Evolutionary conservation across 495 filamentous ascomycete genomes (phyloP), one percentile per base, ranked within the genome.

Genomic region (Chlorociboria aeruginascens): DNA sequence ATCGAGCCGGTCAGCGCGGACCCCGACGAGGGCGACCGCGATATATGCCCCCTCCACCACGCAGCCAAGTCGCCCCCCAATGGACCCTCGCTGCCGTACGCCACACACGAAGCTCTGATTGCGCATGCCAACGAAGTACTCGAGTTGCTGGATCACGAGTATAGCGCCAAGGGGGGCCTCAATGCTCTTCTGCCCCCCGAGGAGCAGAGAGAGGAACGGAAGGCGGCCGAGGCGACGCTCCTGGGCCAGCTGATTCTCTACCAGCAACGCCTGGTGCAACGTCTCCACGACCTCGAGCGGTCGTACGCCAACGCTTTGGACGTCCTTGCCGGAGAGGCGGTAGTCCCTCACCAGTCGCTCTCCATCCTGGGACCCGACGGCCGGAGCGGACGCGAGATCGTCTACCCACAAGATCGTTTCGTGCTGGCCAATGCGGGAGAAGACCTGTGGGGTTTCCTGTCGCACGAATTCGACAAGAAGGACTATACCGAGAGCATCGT

Each of bases 131-230:
- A 76, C 51, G 64, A 63, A 40, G 66, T 71, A 45, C 63, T 77
- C 3, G 71, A 75, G 56, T 61, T 69, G 6, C 63, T 77, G 32
- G 73, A 77, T 48, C 72, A 77, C 52, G 72, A 76, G 54, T 70
- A 67, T 50, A 63, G 61, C 38, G 61, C 64, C 40, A 66, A 67
- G 48, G 73, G 73, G 42, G 73, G 72, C 10, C 53, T 76, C 11
- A 61, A 75, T 6, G 61, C 63, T 14, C 60, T 74, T 6, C 57
- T 77, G 6, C 73, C 73, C 3, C 56, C 58, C 3, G 53, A 63
- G 16, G 61, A 64, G 1, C 36, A 64, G 25, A 43, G 29, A 13
- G 33, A 60, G 62, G 40, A 45, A 29, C 16, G 57, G 55, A 33
- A 54, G 25, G 49, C 29, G 49, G 61, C 45, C 60, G 66, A 42